Evolutionary conservation across 1,284 basidiomycete species (phyloP).

Genomic region (Cerrena zonata): DNA sequence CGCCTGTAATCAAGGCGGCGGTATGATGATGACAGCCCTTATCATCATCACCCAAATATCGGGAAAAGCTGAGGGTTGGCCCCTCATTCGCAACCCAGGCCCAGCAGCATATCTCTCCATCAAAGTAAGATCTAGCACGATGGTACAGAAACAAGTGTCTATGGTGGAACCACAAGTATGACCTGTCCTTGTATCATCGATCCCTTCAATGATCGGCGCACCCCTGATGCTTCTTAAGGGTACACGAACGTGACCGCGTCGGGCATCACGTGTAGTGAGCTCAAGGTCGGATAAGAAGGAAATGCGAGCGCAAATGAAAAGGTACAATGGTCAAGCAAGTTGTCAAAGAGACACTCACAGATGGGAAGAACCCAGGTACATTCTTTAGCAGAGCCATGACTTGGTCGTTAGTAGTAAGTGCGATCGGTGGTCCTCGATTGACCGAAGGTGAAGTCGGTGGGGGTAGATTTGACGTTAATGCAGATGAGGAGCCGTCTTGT

Average conservation of each 20-base stretch:
- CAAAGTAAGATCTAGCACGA: no score
- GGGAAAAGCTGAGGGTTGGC: no score
- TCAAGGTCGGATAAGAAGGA: constrained; percentile 6
- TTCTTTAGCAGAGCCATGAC: constrained; percentile 47
- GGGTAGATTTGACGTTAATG: constrained; percentile 6
- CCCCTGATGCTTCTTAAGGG: neutral
- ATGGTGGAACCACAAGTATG: neutral
- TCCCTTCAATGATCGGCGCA: neutral
- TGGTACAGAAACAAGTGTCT: no score
- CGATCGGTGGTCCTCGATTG: constrained; percentile 3
- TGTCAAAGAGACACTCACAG: constrained; percentile 19
- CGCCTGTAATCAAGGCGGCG: no score
- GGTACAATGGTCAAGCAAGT: neutral
- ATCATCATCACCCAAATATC: no score
- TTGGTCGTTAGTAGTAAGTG: constrained; percentile 31
- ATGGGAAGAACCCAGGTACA: constrained; percentile 40
- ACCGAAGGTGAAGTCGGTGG: constrained; percentile 8
- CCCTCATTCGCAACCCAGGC: no score
- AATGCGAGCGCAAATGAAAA: neutral
- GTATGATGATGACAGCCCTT: no score
- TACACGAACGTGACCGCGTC: constrained; percentile 18
- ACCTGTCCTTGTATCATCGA: neutral
- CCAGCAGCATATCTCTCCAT: no score
- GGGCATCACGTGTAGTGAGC: constrained; percentile 10
- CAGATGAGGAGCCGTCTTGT: neutral